Percentiles rank a stretch among this genome's conserved stretches.
These are phyloP conservation scores for Phytophthora melonis DNA, from an alignment of 352 stramenopile genomes.

Conservation along the genomic window DNA sequence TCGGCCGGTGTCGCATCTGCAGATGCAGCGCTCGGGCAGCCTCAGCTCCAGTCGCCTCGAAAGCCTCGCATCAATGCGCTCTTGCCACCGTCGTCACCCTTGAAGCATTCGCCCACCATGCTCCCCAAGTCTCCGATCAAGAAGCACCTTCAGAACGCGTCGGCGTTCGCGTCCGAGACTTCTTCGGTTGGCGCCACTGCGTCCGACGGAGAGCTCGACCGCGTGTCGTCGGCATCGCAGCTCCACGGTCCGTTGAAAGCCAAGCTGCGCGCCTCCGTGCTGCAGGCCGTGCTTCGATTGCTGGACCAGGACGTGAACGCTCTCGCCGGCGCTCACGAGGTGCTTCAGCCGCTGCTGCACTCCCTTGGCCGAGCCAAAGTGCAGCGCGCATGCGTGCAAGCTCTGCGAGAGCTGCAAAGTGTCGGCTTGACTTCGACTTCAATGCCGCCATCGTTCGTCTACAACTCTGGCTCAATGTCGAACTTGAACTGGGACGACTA, in stretches of 20 bases:
- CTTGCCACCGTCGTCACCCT: slow-evolving; percentile 14
- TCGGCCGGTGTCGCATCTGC: slow-evolving; percentile 32
- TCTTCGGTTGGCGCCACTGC: background rate
- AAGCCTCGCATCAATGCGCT: slow-evolving; percentile 21
- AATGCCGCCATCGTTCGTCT: slow-evolving; percentile 26
- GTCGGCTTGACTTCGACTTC: background rate
- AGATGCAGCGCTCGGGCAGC: slow-evolving; percentile 26
- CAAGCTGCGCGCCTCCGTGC: slow-evolving; percentile 52
- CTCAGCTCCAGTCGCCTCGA: slow-evolving; percentile 15
- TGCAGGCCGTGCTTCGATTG: slow-evolving; percentile 63
- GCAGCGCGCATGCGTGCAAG: slow-evolving; percentile 48
- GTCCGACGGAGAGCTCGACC: slow-evolving; percentile 1
- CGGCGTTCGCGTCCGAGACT: slow-evolving; percentile 3
- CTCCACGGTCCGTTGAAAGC: slow-evolving; percentile 30
- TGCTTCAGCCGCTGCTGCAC: slow-evolving; percentile 54
- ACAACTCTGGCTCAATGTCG: slow-evolving; percentile 9
- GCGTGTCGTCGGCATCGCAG: background rate
- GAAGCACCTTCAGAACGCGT: slow-evolving; percentile 54
- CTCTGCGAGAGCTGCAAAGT: slow-evolving; percentile 46
- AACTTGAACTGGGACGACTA: slow-evolving; percentile 20
- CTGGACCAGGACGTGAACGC: slow-evolving; percentile 62
- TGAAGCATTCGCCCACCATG: slow-evolving; percentile 8
- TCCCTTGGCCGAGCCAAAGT: slow-evolving; percentile 59
- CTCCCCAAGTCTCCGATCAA: slow-evolving; percentile 62
- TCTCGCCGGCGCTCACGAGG: slow-evolving; percentile 54